phyloP scores from a whole-genome alignment of 2,329 filamentous ascomycete genomes.

The Hypoxylon sp. region DNA sequence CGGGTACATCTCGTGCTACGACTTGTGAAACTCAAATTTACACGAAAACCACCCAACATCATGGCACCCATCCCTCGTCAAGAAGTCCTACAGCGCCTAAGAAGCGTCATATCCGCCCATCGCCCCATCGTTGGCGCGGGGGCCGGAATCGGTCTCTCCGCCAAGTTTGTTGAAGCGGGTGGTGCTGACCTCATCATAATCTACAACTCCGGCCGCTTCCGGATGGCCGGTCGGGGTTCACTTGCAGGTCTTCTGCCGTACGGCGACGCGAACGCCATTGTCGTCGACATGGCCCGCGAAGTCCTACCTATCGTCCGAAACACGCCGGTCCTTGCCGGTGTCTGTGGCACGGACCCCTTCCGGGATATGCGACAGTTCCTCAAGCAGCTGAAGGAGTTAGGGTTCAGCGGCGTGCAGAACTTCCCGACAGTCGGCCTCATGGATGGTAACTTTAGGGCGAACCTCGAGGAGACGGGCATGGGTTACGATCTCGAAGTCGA shows the following conservation, averaged over 20 bases:
- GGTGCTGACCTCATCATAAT: slow-evolving; percentile 79
- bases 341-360: slow-evolving; percentile 80
- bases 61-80: slow-evolving; percentile 67
- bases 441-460: slow-evolving; percentile 75
- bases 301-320: slow-evolving; percentile 74
- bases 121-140: slow-evolving; percentile 77
- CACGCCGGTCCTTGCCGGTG: slow-evolving; percentile 77
- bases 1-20: not conserved
- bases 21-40: not conserved
- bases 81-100: slow-evolving; percentile 69
- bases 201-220: slow-evolving; percentile 80
- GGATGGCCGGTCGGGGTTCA: slow-evolving; percentile 80
- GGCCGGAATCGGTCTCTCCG: slow-evolving; percentile 78
- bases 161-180: slow-evolving; percentile 78
- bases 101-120: slow-evolving; percentile 67
- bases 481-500: slow-evolving; percentile 76
- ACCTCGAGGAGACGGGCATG: slow-evolving; percentile 81
- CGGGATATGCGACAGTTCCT: slow-evolving; percentile 73
- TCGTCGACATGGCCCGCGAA: slow-evolving; percentile 78
- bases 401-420: slow-evolving; percentile 80
- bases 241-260: slow-evolving; percentile 80
- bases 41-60: slow-evolving; percentile 60
- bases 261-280: slow-evolving; percentile 78
- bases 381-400: slow-evolving; percentile 70
- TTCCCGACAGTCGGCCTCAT: slow-evolving; percentile 81